These are phyloP conservation scores for Noccaea bulbosa DNA, from an alignment of 345 rosid species.

Conservation along the genomic window DNA sequence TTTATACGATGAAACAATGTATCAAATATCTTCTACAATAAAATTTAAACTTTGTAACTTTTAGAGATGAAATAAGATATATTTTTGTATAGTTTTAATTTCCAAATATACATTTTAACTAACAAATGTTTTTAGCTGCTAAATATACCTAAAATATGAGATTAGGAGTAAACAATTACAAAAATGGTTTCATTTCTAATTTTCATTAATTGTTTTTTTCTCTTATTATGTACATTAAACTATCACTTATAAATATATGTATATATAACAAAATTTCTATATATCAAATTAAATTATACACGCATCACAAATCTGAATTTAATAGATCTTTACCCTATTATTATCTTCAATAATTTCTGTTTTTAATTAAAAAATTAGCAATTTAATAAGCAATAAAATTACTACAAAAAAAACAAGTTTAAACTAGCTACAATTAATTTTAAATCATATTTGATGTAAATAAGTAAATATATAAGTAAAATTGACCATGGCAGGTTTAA, in stretches of 20 bases:
- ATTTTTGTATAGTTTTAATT: background rate
- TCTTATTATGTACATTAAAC: background rate
- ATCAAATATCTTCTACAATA: too few relatives aligned
- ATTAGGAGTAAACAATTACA: background rate
- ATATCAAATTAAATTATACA: background rate
- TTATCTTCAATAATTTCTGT: background rate
- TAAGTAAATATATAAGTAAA: background rate
- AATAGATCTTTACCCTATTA: background rate
- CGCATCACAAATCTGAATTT: background rate
- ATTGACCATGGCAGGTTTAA: background rate
- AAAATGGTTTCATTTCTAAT: conserved; percentile 3
- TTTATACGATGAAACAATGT: too few relatives aligned
- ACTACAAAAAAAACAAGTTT: too few relatives aligned
- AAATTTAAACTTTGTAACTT: too few relatives aligned
- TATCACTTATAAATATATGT: background rate
- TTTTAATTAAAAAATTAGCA: background rate
- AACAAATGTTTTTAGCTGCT: background rate
- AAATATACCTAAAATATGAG: background rate
- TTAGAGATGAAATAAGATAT: background rate
- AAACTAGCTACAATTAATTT: background rate
- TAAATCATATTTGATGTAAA: background rate
- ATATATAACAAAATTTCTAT: too few relatives aligned
- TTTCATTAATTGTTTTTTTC: background rate
- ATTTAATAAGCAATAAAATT: background rate
- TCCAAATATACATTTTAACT: background rate